Evolutionary conservation across 192 early-diverging fungal genomes (phyloP), one percentile per base, ranked within the genome.

Genomic region (Coemansia sp.): DNA sequence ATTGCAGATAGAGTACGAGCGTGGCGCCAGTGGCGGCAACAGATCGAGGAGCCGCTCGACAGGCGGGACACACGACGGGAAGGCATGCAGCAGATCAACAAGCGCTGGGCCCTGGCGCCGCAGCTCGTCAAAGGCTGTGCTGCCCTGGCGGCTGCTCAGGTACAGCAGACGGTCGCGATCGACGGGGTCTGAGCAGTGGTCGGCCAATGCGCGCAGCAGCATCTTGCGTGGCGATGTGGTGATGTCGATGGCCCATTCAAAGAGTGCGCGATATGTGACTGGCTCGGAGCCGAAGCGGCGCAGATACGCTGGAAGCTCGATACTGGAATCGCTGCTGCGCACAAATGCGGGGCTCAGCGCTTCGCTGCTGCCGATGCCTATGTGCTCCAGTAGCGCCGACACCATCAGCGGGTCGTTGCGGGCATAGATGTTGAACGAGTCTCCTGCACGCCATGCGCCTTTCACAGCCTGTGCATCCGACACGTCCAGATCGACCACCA

Each of bases 1-100:
- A 57, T 80, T 86, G 55, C 88, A 84, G 8, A 95, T 85, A 0
- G 94, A 96, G 79, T 97, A 98, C 48, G 89, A 91, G 31, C 96
- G 89, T 19, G 96, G 94, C 60, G 84, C 82, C 53, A 93, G 82
- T 6, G 89, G 84, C 41, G 92, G 87, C 17, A 96, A 65, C 29
- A 86, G 73, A 59, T 95, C 94, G 8, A 98, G 66, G 17, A 97
- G 65, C 20, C 88, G 85, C 23, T 63, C 82, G 10, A 89, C 85
- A 0, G 63, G 50, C n/a, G 90, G 85, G n/a, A 67, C 57, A 59
- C 88, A 87, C 6, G 86, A 86, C 0, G 92, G 91, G 70, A 97
- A 96, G 1, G 89, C 87, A 6, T 70, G 62, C 30, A 98, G 81
- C 2, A 97, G 47, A 57, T 97, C 94, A 22, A 95, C 72, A 10